phyloP scores from a whole-genome alignment of 2,329 filamentous ascomycete species.

The Arthrobotrys musiformis region DNA sequence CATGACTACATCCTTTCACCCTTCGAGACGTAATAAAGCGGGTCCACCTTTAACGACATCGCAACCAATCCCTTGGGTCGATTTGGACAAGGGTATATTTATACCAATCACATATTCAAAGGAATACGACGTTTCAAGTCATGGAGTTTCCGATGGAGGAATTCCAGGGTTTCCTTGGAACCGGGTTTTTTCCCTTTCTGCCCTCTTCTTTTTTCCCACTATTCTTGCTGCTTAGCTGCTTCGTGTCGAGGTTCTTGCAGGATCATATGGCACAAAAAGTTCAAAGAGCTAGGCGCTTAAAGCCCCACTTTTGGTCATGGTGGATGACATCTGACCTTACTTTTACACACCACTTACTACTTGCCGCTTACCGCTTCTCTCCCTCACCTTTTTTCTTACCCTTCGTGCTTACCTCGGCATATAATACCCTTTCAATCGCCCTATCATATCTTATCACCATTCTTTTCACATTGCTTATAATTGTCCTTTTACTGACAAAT shows the following conservation, averaged over 20 bases:
- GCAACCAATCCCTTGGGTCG: constrained; percentile 34
- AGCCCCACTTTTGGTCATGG: constrained; percentile 44
- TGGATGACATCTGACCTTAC: constrained; percentile 45
- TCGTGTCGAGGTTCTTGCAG: constrained; percentile 3
- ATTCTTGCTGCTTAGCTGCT: constrained; percentile 2
- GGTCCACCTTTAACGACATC: constrained; percentile 19
- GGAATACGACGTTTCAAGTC: neutral
- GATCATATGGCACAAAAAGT: constrained; percentile 40
- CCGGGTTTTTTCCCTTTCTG: neutral
- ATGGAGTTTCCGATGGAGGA: neutral
- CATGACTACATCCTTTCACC: constrained; percentile 4
- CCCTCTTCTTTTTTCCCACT: neutral
- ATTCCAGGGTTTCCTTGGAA: neutral
- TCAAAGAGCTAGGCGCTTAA: constrained; percentile 37
- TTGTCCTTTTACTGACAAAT: constrained; percentile 8
- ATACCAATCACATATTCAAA: neutral
- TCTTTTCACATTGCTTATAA: neutral
- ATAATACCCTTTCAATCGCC: constrained; percentile 8
- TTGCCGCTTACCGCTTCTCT: constrained; percentile 12
- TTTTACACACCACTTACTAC: constrained; percentile 7
- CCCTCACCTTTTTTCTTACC: constrained; percentile 6
- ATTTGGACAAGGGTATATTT: constrained; percentile 24
- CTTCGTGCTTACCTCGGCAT: constrained; percentile 22
- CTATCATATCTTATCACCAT: constrained; percentile 5
- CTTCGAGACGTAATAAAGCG: constrained; percentile 24